A percentile compares a stretch with the other conserved stretches of the same genome.
phyloP scores from a whole-genome alignment of 2,329 filamentous ascomycete genomes.

The Pseudocercospora fuligena region DNA sequence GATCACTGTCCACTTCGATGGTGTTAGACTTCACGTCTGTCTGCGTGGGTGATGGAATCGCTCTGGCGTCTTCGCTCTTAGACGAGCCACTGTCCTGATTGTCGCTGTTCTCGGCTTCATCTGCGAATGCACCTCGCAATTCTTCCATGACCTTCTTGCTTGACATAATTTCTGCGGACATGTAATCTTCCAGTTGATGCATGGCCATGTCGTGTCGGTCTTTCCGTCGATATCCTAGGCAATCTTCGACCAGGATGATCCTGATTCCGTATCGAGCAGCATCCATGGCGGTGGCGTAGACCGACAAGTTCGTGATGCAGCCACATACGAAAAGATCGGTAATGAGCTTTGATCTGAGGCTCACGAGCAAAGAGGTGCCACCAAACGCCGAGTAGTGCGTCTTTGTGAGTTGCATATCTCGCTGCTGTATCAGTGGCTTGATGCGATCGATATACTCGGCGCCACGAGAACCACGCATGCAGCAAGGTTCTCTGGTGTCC shows the following conservation, averaged over 20 bases:
- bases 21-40: background rate
- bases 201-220: conserved; percentile 73
- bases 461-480: conserved; percentile 51
- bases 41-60: background rate
- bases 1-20: conserved; percentile 29
- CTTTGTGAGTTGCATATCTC: conserved; percentile 66
- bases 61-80: background rate
- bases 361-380: conserved; percentile 71
- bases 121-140: conserved; percentile 26
- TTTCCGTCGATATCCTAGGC: conserved; percentile 77
- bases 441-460: conserved; percentile 57
- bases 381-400: conserved; percentile 87
- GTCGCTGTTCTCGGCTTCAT: conserved; percentile 22
- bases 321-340: conserved; percentile 91
- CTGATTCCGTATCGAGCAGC: conserved; percentile 84
- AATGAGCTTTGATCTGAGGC: conserved; percentile 82
- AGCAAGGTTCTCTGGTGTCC: conserved; percentile 46
- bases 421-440: conserved; percentile 55
- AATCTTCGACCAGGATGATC: conserved; percentile 88
- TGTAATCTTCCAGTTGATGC: conserved; percentile 71
- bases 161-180: conserved; percentile 70
- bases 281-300: conserved; percentile 90
- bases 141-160: conserved; percentile 53
- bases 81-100: conserved; percentile 12
- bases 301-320: conserved; percentile 81